A percentile compares a stretch with the other conserved stretches of the same genome.
Evolutionary conservation across 352 stramenopile species (phyloP).

Genomic region (Pythium brachiatum): DNA sequence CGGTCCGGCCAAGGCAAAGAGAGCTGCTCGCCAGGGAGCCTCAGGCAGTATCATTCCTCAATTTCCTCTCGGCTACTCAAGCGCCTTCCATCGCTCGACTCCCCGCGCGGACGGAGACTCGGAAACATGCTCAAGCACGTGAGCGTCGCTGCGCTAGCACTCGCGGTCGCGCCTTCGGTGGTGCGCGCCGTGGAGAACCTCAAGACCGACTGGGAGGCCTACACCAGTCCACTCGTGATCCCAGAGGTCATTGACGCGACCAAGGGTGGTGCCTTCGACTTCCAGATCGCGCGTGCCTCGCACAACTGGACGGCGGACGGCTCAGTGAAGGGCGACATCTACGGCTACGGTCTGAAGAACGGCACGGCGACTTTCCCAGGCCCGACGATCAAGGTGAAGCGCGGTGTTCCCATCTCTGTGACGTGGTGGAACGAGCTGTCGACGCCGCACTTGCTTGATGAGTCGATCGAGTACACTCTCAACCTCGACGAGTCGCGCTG

Average conservation of each 20-base stretch:
- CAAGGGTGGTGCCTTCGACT: constrained; percentile 31
- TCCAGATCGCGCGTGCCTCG: constrained; percentile 28
- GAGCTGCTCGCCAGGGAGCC: too few relatives aligned
- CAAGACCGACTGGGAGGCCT: constrained; percentile 38
- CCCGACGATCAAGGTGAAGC: constrained; percentile 37
- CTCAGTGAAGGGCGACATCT: constrained; percentile 20
- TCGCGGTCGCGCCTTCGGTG: constrained; percentile 2
- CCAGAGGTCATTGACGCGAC: constrained; percentile 41
- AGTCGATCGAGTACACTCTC: constrained; percentile 44
- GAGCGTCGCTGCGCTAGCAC: constrained; percentile 12
- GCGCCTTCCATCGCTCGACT: neutral
- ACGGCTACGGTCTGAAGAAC: constrained; percentile 33
- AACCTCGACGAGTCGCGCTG: constrained; percentile 47
- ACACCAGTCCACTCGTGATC: constrained; percentile 29
- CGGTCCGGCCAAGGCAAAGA: too few relatives aligned
- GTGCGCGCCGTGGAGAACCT: constrained; percentile 23
- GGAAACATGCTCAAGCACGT: constrained; percentile 6
- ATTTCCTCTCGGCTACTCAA: neutral
- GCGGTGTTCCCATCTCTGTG: constrained; percentile 30
- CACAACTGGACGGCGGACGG: constrained; percentile 35
- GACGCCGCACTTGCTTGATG: constrained; percentile 43
- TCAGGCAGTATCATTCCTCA: neutral
- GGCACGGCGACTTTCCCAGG: constrained; percentile 28
- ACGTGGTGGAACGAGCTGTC: constrained; percentile 47
- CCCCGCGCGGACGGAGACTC: neutral